A percentile compares a stretch with the other conserved stretches of the same genome.
phyloP scores from a whole-genome alignment of 2,329 filamentous ascomycete genomes.

The Cordyceps javanica region DNA sequence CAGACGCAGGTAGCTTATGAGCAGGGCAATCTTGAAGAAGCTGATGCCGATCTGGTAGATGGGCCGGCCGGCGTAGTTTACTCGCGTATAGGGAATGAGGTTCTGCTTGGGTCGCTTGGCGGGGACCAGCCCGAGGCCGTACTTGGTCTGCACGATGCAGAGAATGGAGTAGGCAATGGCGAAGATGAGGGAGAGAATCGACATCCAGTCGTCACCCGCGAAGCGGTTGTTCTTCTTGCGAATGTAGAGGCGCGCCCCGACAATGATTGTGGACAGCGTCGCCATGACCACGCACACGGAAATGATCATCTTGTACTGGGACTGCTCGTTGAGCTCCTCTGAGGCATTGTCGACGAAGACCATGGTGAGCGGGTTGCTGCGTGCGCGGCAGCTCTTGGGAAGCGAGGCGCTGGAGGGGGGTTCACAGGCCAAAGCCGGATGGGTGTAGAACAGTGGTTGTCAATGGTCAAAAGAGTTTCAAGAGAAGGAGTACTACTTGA shows the following conservation, averaged over 20 bases:
- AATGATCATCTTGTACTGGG: conserved; percentile 43
- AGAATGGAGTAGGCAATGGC: conserved; percentile 43
- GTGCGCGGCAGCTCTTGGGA: background rate
- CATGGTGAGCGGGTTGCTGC: conserved; percentile 27
- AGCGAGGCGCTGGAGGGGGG: background rate
- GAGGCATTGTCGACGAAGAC: conserved; percentile 46
- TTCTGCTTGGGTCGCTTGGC: conserved; percentile 36
- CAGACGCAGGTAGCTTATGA: conserved; percentile 47
- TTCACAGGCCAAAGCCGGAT: too few species aligned
- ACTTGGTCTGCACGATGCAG: conserved; percentile 39
- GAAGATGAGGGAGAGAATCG: conserved; percentile 35
- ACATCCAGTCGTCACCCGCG: conserved; percentile 41
- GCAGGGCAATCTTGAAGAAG: conserved; percentile 49
- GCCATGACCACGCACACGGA: conserved; percentile 41
- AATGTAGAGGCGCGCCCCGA: conserved; percentile 36
- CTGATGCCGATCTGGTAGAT: conserved; percentile 50
- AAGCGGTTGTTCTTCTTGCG: conserved; percentile 36
- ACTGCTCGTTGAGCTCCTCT: conserved; percentile 38
- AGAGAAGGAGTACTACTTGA: too few species aligned
- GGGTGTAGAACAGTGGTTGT: background rate
- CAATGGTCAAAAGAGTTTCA: too few species aligned
- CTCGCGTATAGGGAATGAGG: conserved; percentile 37
- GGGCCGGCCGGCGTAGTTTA: conserved; percentile 48
- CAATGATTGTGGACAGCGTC: conserved; percentile 34
- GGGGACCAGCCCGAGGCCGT: conserved; percentile 45